A percentile compares a stretch with the other conserved stretches of the same genome.
phyloP scores from a whole-genome alignment of 2,329 filamentous ascomycete species.

The Leptographium flavum region DNA sequence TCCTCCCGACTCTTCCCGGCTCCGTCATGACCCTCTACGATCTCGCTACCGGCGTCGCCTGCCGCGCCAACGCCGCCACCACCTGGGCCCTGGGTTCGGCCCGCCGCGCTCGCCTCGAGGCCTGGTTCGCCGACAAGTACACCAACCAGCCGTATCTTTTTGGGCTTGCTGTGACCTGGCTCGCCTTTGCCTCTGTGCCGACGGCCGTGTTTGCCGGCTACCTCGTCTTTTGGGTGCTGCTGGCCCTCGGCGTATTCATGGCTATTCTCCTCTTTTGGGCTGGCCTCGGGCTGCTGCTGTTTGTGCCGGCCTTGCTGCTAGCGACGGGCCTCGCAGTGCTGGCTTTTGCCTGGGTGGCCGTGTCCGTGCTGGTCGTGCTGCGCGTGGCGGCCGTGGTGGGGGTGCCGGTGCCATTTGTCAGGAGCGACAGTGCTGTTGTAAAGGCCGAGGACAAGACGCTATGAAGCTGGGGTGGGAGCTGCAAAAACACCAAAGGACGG shows the following conservation, averaged over 20 bases:
- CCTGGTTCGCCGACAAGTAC: slow-evolving; percentile 1
- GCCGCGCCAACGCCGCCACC: background rate
- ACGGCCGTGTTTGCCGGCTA: slow-evolving; percentile 5
- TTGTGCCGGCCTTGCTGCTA: slow-evolving; percentile 9
- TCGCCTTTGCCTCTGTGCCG: background rate
- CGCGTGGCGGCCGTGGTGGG: slow-evolving; percentile 3
- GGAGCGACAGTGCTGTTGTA: too few species aligned
- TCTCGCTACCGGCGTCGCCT: background rate
- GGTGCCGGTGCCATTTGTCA: background rate
- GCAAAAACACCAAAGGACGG: too few species aligned
- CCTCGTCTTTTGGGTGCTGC: slow-evolving; percentile 6
- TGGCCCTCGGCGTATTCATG: slow-evolving; percentile 8
- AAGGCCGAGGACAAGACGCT: too few species aligned
- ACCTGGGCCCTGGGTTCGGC: background rate
- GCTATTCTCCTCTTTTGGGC: slow-evolving; percentile 10
- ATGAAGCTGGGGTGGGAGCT: too few species aligned
- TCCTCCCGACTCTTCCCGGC: too few species aligned
- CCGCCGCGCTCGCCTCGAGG: background rate
- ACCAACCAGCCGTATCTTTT: background rate
- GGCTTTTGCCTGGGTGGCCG: slow-evolving; percentile 7
- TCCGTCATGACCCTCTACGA: background rate
- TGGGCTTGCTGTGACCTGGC: background rate
- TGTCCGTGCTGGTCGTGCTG: background rate
- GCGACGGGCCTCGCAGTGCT: slow-evolving; percentile 5
- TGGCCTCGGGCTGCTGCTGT: slow-evolving; percentile 8